phyloP scores from a whole-genome alignment of 768 basidiomycete genomes.

The Agaricus bisporus region DNA sequence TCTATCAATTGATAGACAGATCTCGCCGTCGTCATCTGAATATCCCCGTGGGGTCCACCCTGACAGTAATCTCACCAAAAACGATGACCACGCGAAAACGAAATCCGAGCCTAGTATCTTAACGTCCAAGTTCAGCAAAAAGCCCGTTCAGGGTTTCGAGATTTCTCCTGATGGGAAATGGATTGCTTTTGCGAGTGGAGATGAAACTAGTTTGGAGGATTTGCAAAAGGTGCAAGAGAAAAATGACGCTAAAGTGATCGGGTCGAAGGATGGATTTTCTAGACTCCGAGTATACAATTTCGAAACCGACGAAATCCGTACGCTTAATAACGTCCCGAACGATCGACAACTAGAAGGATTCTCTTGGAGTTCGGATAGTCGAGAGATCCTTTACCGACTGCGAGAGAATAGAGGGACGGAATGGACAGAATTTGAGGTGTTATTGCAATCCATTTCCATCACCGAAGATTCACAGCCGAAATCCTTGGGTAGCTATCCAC shows the following conservation, averaged over 20 bases:
- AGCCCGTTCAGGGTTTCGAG: constrained; percentile 22
- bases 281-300: constrained; percentile 22
- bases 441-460: constrained; percentile 22
- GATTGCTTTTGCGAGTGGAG: constrained; percentile 22
- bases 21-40: not conserved
- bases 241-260: constrained; percentile 22
- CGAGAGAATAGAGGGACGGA: constrained; percentile 22
- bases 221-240: constrained; percentile 14
- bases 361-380: constrained; percentile 27
- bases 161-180: constrained; percentile 25
- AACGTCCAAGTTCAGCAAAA: constrained; percentile 7
- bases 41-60: constrained; percentile 6
- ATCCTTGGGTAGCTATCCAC: constrained; percentile 22
- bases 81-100: not conserved
- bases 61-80: constrained; percentile 5
- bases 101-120: constrained; percentile 10
- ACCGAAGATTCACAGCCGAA: constrained; percentile 14
- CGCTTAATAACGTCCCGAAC: constrained; percentile 14
- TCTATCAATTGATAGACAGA: constrained; percentile 2
- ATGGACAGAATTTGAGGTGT: constrained; percentile 23
- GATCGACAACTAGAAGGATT: constrained; percentile 25
- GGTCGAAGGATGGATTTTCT: constrained; percentile 17
- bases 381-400: constrained; percentile 24
- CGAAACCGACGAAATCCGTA: constrained; percentile 16
- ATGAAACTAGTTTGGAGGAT: constrained; percentile 13